These are phyloP conservation scores for Coemansia sp. DNA, from an alignment of 192 early-diverging fungal genomes.

Conservation along the genomic window DNA sequence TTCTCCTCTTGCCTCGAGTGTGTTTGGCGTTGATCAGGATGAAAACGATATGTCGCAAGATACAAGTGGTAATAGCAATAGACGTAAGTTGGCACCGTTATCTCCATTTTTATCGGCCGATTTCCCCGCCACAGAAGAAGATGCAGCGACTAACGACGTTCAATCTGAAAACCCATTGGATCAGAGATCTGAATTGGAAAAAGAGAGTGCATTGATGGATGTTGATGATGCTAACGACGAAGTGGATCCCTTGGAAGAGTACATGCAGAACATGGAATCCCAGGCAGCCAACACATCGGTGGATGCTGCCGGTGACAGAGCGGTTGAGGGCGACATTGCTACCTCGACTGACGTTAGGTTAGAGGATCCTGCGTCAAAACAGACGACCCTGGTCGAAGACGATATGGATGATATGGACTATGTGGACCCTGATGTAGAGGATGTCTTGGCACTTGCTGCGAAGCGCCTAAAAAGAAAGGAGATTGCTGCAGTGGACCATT, in stretches of 20 bases:
- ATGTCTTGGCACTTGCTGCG: constrained; percentile 76
- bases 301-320: background rate
- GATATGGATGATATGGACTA: constrained; percentile 58
- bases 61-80: background rate
- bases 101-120: background rate
- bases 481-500: constrained; percentile 83
- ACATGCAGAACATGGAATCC: constrained; percentile 80
- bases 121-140: background rate
- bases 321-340: background rate
- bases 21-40: constrained; percentile 34
- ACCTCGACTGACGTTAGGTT: background rate
- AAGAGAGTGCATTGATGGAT: constrained; percentile 13
- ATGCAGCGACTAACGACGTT: background rate
- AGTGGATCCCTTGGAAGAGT: constrained; percentile 78
- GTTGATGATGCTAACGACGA: constrained; percentile 58
- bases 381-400: constrained; percentile 40
- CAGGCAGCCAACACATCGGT: constrained; percentile 60
- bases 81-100: background rate
- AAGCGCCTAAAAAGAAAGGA: constrained; percentile 92
- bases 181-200: background rate
- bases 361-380: constrained; percentile 25
- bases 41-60: background rate
- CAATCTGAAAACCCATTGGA: constrained; percentile 4
- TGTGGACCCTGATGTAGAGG: constrained; percentile 58
- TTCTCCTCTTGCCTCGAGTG: constrained; percentile 24